These are phyloP conservation scores for Pycnococcus provasolii DNA, from an alignment of 139 green algal species.

Conservation along the genomic window DNA sequence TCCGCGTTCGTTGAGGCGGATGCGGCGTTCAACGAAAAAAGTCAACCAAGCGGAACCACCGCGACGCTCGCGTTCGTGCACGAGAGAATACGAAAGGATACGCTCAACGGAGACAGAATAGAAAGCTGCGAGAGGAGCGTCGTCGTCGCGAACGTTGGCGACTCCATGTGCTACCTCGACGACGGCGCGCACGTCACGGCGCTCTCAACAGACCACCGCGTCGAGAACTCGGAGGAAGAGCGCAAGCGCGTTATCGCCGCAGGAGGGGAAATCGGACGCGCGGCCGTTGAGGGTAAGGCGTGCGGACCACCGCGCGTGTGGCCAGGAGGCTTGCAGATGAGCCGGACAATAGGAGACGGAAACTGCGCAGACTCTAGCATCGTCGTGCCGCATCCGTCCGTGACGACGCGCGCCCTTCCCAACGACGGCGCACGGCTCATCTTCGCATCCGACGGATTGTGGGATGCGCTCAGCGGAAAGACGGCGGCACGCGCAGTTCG, in stretches of 20 bases:
- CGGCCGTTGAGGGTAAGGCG: constrained; percentile 47
- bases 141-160: constrained; percentile 48
- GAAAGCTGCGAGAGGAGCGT: not conserved
- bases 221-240: constrained; percentile 59
- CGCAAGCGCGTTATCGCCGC: constrained; percentile 41
- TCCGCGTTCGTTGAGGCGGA: no score
- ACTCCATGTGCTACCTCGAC: constrained; percentile 50
- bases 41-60: no score
- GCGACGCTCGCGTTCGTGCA: no score
- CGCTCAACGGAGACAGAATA: no score
- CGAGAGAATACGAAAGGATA: no score
- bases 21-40: no score
- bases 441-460: constrained; percentile 79
- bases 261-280: constrained; percentile 43
- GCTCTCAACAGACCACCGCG: constrained; percentile 33
- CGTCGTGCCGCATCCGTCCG: constrained; percentile 46
- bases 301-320: constrained; percentile 71
- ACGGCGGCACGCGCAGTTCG: constrained; percentile 39
- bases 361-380: constrained; percentile 35
- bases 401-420: constrained; percentile 34
- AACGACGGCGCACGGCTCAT: constrained; percentile 61
- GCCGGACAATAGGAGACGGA: constrained; percentile 62
- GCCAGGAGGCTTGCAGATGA: constrained; percentile 81
- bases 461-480: constrained; percentile 69
- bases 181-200: constrained; percentile 57